Conservation (phyloP, 1,284 basidiomycete genomes). For the Wallemia mellicola region DNA sequence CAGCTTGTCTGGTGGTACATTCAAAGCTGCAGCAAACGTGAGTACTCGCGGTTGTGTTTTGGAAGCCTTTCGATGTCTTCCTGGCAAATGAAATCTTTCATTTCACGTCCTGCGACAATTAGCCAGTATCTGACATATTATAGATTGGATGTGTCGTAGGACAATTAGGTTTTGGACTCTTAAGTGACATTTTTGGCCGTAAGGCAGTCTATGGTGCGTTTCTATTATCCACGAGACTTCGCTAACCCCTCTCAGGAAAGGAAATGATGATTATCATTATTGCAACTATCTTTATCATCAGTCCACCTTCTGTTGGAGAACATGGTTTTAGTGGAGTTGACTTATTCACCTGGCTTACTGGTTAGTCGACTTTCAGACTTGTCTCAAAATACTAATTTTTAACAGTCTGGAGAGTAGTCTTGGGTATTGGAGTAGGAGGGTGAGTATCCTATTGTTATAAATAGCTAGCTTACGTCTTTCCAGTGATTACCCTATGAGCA, state of each 20-base stretch:
- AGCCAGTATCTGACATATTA: too few species aligned
- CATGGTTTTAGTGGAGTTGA: constrained; percentile 8
- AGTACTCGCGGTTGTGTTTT: too few species aligned
- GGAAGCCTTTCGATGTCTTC: too few species aligned
- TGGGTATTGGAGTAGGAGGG: constrained; percentile 48
- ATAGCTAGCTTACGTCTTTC: too few species aligned
- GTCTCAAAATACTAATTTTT: too few species aligned
- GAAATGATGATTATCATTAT: constrained; percentile 48
- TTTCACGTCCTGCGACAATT: too few species aligned
- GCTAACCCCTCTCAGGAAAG: constrained; percentile 20
- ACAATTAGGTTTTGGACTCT: constrained; percentile 35
- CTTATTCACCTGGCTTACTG: constrained; percentile 29
- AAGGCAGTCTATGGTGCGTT: constrained; percentile 39
- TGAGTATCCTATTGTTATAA: too few species aligned
- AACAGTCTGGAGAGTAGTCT: constrained; percentile 32
- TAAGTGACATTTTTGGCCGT: constrained; percentile 37
- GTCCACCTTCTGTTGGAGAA: constrained; percentile 6
- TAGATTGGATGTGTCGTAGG: constrained; percentile 44
- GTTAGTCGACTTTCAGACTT: too few species aligned
- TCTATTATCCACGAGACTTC: constrained; percentile 8
- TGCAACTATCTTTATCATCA: constrained; percentile 23
- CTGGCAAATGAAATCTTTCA: too few species aligned
- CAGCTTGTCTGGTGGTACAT: constrained; percentile 15
- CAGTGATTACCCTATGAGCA: constrained; percentile 37
- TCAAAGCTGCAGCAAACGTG: constrained; percentile 38